These are phyloP conservation scores for Zymoseptoria ardabiliae DNA, from an alignment of 2,329 filamentous ascomycete species.

Conservation along the genomic window DNA sequence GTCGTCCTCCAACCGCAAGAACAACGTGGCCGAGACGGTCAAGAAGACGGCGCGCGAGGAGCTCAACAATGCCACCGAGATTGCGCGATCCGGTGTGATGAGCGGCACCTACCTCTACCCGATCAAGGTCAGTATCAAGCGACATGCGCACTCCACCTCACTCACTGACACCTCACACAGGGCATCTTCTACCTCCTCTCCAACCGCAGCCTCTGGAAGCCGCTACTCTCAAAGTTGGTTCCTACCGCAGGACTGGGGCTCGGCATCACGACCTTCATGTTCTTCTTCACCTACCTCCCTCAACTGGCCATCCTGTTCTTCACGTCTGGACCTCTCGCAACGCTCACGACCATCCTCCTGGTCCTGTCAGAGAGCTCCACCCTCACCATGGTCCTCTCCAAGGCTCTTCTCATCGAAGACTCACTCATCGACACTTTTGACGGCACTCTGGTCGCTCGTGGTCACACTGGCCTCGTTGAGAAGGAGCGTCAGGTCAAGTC, in stretches of 20 bases:
- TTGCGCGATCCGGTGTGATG: slow-evolving; percentile 61
- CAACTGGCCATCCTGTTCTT: slow-evolving; percentile 77
- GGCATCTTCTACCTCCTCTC: slow-evolving; percentile 54
- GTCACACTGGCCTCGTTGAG: slow-evolving; percentile 57
- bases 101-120: slow-evolving; percentile 83
- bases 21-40: slow-evolving; percentile 35
- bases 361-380: slow-evolving; percentile 48
- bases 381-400: slow-evolving; percentile 48
- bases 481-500: slow-evolving; percentile 65
- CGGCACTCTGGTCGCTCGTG: slow-evolving; percentile 52
- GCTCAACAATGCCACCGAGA: slow-evolving; percentile 54
- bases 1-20: no score
- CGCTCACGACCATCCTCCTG: slow-evolving; percentile 63
- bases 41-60: slow-evolving; percentile 60
- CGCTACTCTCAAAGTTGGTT: slow-evolving; percentile 49
- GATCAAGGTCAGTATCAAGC: slow-evolving; percentile 49
- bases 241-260: slow-evolving; percentile 63
- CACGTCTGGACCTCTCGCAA: slow-evolving; percentile 74
- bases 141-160: neutral
- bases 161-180: slow-evolving; percentile 28
- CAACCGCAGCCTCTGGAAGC: slow-evolving; percentile 53
- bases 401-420: slow-evolving; percentile 71
- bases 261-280: slow-evolving; percentile 55
- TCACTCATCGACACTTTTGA: slow-evolving; percentile 86
- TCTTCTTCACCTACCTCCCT: slow-evolving; percentile 77